Evolutionary conservation across 768 basidiomycete species (phyloP).

Genomic region (Mycena galopus): DNA sequence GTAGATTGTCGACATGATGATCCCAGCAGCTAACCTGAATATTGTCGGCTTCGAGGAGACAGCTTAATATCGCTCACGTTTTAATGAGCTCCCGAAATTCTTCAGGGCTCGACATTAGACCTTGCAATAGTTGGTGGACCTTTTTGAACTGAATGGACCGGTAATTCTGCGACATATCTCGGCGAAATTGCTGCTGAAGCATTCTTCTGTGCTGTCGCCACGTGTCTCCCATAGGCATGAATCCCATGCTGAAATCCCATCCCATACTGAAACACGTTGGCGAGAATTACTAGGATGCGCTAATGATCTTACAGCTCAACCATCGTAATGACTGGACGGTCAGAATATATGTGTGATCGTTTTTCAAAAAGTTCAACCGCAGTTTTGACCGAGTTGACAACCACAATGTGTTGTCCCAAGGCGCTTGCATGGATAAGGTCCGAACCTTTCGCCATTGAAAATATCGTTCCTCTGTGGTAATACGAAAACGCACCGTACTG

Average conservation of each 20-base stretch:
- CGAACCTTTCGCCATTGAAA: conserved; percentile 19
- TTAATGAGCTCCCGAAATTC: conserved; percentile 36
- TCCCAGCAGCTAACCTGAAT: conserved; percentile 45
- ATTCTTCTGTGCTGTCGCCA: conserved; percentile 48
- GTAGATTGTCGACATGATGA: conserved; percentile 49
- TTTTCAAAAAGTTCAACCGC: conserved; percentile 41
- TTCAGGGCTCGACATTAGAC: conserved; percentile 33
- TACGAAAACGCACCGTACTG: conserved; percentile 31
- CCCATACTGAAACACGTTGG: not conserved
- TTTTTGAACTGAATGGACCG: conserved; percentile 41
- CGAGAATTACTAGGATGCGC: not conserved
- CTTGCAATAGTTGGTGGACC: conserved; percentile 37
- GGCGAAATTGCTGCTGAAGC: conserved; percentile 46
- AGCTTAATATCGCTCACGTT: not conserved
- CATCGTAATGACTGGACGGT: conserved; percentile 34
- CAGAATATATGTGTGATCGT: conserved; percentile 40
- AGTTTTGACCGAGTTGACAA: conserved; percentile 44
- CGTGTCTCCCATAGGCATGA: conserved; percentile 45
- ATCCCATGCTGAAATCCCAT: conserved; percentile 39
- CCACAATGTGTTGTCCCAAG: conserved; percentile 43
- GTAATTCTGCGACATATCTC: conserved; percentile 34
- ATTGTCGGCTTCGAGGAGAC: conserved; percentile 4
- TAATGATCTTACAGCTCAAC: conserved; percentile 33
- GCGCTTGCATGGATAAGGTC: conserved; percentile 40
- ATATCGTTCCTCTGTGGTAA: not conserved